These are phyloP conservation scores for Globisporangium acanthophoron DNA, from an alignment of 352 stramenopile genomes.

Conservation along the genomic window DNA sequence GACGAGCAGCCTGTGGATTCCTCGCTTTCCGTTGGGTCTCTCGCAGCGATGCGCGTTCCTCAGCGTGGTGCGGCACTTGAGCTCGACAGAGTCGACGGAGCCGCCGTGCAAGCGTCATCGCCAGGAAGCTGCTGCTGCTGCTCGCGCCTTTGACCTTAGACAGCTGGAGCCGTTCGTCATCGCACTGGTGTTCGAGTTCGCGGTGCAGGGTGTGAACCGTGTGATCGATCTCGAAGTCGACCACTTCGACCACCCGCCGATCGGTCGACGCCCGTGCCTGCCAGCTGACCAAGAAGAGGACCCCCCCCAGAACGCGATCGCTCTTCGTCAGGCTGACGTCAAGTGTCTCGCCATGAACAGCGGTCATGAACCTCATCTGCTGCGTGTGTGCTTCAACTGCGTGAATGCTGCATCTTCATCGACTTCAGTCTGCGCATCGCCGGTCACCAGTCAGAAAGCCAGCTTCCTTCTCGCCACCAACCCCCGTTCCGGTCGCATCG, in stretches of 20 bases:
- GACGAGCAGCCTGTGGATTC: not conserved
- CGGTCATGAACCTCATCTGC: not conserved
- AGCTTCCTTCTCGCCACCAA: too few relatives aligned
- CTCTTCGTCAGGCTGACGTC: not conserved
- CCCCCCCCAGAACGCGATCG: not conserved
- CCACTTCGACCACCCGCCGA: not conserved
- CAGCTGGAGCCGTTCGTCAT: not conserved
- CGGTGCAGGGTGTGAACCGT: not conserved
- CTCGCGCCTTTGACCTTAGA: not conserved
- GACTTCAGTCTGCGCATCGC: too few relatives aligned
- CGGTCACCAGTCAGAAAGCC: too few relatives aligned
- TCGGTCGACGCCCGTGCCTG: not conserved
- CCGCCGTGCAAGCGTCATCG: not conserved
- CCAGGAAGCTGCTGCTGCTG: not conserved
- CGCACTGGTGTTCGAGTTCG: not conserved
- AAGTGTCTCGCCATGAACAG: not conserved
- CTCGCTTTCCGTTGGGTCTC: not conserved
- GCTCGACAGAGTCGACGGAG: not conserved
- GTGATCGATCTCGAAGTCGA: not conserved
- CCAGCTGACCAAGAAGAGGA: not conserved
- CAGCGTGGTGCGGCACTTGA: not conserved
- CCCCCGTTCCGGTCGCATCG: too few relatives aligned
- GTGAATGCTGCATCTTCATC: too few relatives aligned
- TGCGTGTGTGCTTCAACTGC: too few relatives aligned
- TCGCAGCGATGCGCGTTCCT: not conserved